phyloP scores from a whole-genome alignment of 2,329 filamentous ascomycete species.

The Penicillium sp. region DNA sequence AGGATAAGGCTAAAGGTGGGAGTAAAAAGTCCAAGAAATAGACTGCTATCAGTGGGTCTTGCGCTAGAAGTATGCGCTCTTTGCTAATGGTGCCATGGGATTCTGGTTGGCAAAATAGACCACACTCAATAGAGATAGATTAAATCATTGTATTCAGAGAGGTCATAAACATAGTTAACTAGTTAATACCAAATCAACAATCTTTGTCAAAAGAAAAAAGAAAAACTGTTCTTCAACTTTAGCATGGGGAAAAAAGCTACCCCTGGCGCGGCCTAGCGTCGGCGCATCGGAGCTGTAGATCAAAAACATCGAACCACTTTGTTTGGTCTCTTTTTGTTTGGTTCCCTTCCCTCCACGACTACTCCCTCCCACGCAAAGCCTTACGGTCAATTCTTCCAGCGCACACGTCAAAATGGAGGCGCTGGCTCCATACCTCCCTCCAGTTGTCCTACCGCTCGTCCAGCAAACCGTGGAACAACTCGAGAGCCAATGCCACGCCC shows the following conservation, averaged over 20 bases:
- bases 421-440: slow-evolving; percentile 29
- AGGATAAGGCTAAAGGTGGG: background rate
- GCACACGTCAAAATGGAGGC: slow-evolving; percentile 31
- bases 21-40: background rate
- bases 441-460: slow-evolving; percentile 26
- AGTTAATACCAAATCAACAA: background rate
- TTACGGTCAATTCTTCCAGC: slow-evolving; percentile 23
- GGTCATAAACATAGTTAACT: background rate
- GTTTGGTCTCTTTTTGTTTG: background rate
- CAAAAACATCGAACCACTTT: slow-evolving; percentile 26
- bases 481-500: slow-evolving; percentile 26
- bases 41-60: background rate
- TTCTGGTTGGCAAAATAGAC: background rate
- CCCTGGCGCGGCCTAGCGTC: slow-evolving; percentile 20
- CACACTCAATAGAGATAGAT: background rate
- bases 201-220: background rate
- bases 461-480: slow-evolving; percentile 27
- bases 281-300: slow-evolving; percentile 23
- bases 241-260: background rate
- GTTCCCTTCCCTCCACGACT: background rate
- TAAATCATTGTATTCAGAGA: background rate
- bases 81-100: background rate
- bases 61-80: background rate
- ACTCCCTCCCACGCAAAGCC: slow-evolving; percentile 8
- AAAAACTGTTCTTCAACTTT: background rate